Conservation (phyloP, 306 rosid species). For the Acacia crassicarpa region DNA sequence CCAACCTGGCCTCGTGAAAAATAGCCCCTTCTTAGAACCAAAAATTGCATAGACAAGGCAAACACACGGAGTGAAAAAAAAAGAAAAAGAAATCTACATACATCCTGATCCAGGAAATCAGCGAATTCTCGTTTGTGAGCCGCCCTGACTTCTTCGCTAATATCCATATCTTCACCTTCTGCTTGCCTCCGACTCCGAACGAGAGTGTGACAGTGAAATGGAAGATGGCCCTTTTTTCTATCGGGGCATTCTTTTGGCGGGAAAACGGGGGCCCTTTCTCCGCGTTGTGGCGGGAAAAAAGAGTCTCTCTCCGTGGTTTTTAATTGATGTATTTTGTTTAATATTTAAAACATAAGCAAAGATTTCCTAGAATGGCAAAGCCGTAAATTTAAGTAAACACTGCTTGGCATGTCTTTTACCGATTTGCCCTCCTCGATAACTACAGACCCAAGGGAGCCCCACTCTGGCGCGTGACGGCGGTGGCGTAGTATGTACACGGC, state of each 20-base stretch:
- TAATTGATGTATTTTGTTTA: no score
- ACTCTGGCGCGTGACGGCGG: not conserved
- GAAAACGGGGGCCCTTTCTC: conserved; percentile 26
- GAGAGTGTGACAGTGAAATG: not conserved
- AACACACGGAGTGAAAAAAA: conserved; percentile 7
- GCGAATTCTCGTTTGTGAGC: conserved; percentile 91
- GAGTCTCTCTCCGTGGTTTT: not conserved
- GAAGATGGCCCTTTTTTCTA: conserved; percentile 2
- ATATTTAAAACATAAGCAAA: no score
- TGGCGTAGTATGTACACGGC: not conserved
- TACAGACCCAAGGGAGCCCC: not conserved
- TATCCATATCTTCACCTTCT: conserved; percentile 55
- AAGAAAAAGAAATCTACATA: conserved; percentile 17
- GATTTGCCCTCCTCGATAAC: not conserved
- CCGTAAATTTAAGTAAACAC: not conserved
- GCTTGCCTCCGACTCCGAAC: conserved; percentile 4
- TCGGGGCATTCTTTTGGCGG: conserved; percentile 57
- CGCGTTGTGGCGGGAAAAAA: conserved; percentile 45
- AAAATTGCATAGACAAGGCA: not conserved
- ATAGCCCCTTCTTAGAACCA: not conserved
- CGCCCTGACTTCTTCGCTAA: conserved; percentile 86
- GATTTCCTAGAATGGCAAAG: not conserved
- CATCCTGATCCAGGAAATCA: conserved; percentile 85
- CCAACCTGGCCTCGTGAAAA: conserved; percentile 39
- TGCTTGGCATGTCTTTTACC: not conserved